phyloP scores from a whole-genome alignment of 1,139 yeast species.

The Geotrichum restrictum region DNA sequence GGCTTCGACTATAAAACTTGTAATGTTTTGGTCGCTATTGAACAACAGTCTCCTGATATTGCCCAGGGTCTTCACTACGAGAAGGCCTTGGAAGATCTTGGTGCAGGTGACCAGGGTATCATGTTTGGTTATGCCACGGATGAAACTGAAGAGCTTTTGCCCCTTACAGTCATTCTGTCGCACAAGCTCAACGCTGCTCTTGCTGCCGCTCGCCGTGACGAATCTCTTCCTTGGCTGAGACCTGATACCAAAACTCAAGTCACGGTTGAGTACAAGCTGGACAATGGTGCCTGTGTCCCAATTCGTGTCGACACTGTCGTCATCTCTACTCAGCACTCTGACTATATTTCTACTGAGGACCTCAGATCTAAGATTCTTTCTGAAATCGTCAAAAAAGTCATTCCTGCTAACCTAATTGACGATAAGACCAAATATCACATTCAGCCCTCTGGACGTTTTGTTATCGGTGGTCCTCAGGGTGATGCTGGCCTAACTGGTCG shows the following conservation, averaged over 20 bases:
- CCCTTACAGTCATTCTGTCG: constrained; percentile 88
- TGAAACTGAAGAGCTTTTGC: constrained; percentile 96
- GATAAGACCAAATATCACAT: constrained; percentile 95
- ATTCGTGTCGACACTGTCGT: constrained; percentile 96
- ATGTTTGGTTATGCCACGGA: constrained; percentile 99
- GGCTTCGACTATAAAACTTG: constrained; percentile 99
- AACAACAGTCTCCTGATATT: constrained; percentile 98
- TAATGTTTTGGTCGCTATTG: constrained; percentile 97
- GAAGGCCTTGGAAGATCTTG: constrained; percentile 92
- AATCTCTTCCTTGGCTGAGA: constrained; percentile 92
- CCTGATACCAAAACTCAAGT: constrained; percentile 99
- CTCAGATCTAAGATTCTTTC: constrained; percentile 71
- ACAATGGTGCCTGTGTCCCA: constrained; percentile 93
- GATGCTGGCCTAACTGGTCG: constrained; percentile 99
- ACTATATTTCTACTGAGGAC: constrained; percentile 88
- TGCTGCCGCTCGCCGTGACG: constrained; percentile 96
- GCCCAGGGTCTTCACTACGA: constrained; percentile 99
- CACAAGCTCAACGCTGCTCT: constrained; percentile 96
- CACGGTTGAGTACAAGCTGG: constrained; percentile 91
- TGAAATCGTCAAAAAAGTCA: constrained; percentile 85
- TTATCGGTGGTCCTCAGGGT: constrained; percentile 99
- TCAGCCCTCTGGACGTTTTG: constrained; percentile 99
- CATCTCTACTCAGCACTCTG: constrained; percentile 97
- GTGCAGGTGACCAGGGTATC: constrained; percentile 99
- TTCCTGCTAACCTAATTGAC: constrained; percentile 85